Evolutionary conservation across 2,329 filamentous ascomycete species (phyloP), one percentile per base, ranked within the genome.

Genomic region (Teratosphaeria nubilosa): DNA sequence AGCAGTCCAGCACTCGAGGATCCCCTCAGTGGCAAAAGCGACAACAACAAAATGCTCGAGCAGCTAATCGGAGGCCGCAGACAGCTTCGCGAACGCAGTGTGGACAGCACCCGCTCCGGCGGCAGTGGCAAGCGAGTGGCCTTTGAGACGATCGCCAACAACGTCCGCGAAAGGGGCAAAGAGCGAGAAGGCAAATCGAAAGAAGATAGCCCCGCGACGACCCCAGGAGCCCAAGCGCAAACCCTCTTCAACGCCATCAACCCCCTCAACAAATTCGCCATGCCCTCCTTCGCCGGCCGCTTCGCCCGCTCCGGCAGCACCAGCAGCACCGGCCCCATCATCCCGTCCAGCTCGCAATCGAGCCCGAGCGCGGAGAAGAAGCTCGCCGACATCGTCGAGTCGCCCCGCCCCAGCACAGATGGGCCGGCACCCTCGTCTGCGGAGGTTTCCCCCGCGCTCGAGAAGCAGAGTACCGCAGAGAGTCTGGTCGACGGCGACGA

Each of bases 51-150:
- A 63, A 76, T 92, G 56, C 75, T 90, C 3, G 85, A 84, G 56
- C 51, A 53, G 20, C 76, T 94, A 9, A 85, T 95, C 50, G 84
- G 82, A 34, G 88, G 88, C 4, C 82, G 84, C 27, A 82, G 80
- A 59, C 70, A 68, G 45, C 72, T 78, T 13, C 82, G 90, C 48
- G 91, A 96, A 59, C 82, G 84, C 63, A 95, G 88, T 68, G 81
- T 82, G 6, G 91, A 96, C 67, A 95, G 89, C 66, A 75, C 78
- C 14, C 78, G 81, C 56, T 90, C 86, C 64, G 81, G 76, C 2
- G 80, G 80, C 53, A 86, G 83, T 63, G 78, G 78, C 31, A 86
- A 81, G 64, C 84, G 80, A 59, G 79, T 82, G 7, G 57, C 57
- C 22, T 63, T 63, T 50, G 30, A 52, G 11, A 48, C 41, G 4